phyloP scores from a whole-genome alignment of 2,329 filamentous ascomycete species.

The Didymella lethalis region DNA sequence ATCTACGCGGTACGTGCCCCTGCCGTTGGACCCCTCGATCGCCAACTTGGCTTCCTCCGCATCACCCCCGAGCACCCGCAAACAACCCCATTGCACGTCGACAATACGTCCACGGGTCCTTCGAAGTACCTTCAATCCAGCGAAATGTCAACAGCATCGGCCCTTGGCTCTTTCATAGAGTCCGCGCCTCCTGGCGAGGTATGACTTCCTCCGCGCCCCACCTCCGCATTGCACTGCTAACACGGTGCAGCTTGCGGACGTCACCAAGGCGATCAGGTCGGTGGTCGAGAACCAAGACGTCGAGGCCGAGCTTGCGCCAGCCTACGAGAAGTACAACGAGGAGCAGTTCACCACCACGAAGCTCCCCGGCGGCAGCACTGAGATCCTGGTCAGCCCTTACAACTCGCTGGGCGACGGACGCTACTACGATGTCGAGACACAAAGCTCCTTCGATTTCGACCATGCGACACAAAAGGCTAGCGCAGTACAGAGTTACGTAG shows the following conservation, averaged over 20 bases:
- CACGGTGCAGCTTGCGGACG: constrained; percentile 75
- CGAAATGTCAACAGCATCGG: constrained; percentile 49
- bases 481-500: constrained; percentile 76
- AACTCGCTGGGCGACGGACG: constrained; percentile 81
- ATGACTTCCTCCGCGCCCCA: constrained; percentile 44
- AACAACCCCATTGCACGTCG: constrained; percentile 18
- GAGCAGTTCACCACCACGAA: constrained; percentile 89
- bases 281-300: constrained; percentile 76
- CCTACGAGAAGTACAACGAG: constrained; percentile 95
- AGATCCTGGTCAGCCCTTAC: constrained; percentile 83
- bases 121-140: neutral
- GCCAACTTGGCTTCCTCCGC: constrained; percentile 37
- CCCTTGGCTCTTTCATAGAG: constrained; percentile 80
- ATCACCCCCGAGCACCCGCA: constrained; percentile 23
- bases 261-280: constrained; percentile 90
- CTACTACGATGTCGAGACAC: constrained; percentile 90
- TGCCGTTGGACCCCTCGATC: constrained; percentile 31
- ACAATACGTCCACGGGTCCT: constrained; percentile 5
- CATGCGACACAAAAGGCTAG: constrained; percentile 87
- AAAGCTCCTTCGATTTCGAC: constrained; percentile 88
- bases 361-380: constrained; percentile 82
- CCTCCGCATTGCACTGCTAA: constrained; percentile 29
- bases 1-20: constrained; percentile 15
- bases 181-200: constrained; percentile 97
- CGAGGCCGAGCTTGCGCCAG: constrained; percentile 76